phyloP scores from a whole-genome alignment of 1,284 basidiomycete genomes.

The Fomitopsis palustris region DNA sequence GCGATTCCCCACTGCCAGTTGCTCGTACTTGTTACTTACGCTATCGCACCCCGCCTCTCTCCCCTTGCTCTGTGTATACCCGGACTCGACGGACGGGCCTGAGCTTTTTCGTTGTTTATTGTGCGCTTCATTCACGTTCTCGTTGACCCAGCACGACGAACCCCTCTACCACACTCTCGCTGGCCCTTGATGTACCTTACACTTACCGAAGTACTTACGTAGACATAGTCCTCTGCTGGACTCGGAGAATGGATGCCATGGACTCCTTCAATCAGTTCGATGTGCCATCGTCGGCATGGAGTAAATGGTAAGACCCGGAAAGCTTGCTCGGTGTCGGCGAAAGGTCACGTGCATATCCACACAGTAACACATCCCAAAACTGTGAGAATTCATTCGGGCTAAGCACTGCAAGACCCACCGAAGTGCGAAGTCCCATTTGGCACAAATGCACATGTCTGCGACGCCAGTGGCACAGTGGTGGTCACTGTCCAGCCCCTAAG shows the following conservation, averaged over 20 bases:
- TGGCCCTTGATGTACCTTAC: neutral
- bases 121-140: neutral
- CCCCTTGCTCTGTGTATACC: conserved; percentile 7
- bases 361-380: no score
- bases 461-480: no score
- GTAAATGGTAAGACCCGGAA: no score
- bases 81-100: conserved; percentile 8
- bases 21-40: neutral
- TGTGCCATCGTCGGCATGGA: no score
- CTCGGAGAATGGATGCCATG: neutral
- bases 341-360: no score
- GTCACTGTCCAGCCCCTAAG: no score
- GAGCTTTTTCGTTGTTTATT: conserved; percentile 4
- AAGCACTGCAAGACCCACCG: no score
- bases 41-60: neutral
- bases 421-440: no score
- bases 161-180: neutral
- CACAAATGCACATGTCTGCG: no score
- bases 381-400: no score
- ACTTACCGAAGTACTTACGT: neutral
- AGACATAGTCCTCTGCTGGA: neutral
- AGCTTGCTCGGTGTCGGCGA: no score
- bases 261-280: neutral
- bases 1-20: neutral
- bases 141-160: neutral